Percentiles rank a stretch among this genome's conserved stretches.
Evolutionary conservation across 345 rosid species (phyloP).

Genomic region (Syzygium jambos): DNA sequence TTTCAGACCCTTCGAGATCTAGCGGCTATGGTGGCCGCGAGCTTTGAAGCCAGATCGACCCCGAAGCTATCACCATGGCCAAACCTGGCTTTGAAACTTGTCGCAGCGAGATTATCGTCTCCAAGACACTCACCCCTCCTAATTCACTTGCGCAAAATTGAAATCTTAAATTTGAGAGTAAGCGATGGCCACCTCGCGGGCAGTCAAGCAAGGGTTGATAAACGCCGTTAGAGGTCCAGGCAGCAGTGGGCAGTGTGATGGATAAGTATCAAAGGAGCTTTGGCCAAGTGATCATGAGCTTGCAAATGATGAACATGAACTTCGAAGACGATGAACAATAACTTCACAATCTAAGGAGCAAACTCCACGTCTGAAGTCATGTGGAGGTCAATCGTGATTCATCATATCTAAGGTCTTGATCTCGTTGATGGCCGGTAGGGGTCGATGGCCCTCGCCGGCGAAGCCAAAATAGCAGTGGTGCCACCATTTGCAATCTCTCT

Average conservation of each 20-base stretch:
- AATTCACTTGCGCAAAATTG: neutral
- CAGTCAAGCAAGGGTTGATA: neutral
- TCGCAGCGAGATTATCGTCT: neutral
- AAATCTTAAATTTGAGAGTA: neutral
- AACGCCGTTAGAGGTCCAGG: neutral
- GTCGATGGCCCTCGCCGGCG: neutral
- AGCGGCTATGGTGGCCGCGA: neutral
- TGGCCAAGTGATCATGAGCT: neutral
- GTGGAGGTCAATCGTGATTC: neutral
- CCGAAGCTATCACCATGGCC: neutral
- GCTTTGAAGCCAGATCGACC: neutral
- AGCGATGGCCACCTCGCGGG: neutral
- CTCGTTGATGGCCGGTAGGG: neutral
- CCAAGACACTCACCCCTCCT: neutral
- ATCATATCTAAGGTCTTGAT: neutral
- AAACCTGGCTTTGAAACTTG: neutral
- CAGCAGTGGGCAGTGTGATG: neutral
- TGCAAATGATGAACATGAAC: neutral
- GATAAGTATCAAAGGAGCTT: neutral
- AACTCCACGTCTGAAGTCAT: neutral
- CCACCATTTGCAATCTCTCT: neutral
- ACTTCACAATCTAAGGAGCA: neutral
- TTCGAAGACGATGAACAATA: neutral
- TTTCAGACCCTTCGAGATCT: slow-evolving; percentile 56
- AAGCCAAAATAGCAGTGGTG: neutral